A percentile compares a stretch with the other conserved stretches of the same genome.
phyloP scores from a whole-genome alignment of 2,329 filamentous ascomycete genomes.

The Ceratocystis ficicola region DNA sequence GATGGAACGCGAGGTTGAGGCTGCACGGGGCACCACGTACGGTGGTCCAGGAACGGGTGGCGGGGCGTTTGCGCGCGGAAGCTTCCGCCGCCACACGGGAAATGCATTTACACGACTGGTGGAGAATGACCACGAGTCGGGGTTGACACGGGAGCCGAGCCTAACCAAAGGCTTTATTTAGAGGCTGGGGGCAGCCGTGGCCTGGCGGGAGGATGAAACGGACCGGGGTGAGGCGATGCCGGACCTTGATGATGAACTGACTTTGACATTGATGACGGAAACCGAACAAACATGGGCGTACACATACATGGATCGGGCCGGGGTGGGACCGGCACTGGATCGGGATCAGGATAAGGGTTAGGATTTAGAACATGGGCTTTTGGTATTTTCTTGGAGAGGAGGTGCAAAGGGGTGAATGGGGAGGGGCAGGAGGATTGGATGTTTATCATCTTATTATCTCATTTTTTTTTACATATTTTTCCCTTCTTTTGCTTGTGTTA shows the following conservation, averaged over 20 bases:
- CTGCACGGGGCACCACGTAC: conserved; percentile 49
- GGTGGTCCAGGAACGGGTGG: conserved; percentile 26
- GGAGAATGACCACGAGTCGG: conserved; percentile 40
- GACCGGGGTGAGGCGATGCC: not conserved
- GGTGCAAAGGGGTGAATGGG: no score
- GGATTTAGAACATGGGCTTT: not conserved
- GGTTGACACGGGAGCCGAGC: conserved; percentile 50
- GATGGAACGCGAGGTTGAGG: conserved; percentile 79
- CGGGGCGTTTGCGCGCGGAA: conserved; percentile 36
- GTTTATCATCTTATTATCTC: not conserved
- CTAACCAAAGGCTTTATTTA: conserved; percentile 69
- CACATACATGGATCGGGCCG: not conserved
- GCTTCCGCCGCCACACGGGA: conserved; percentile 32
- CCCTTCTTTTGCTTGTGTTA: not conserved
- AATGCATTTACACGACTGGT: conserved; percentile 29
- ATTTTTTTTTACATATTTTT: not conserved
- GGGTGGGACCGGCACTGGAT: not conserved
- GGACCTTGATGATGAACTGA: not conserved
- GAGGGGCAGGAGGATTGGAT: not conserved
- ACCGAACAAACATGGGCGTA: not conserved
- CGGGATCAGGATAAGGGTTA: not conserved
- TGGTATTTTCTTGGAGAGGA: no score
- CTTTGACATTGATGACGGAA: not conserved
- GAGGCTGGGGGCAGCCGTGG: conserved; percentile 20
- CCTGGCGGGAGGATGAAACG: not conserved